Evolutionary conservation across 495 filamentous ascomycete species (phyloP).

Genomic region (Parachaetomium inaequale): DNA sequence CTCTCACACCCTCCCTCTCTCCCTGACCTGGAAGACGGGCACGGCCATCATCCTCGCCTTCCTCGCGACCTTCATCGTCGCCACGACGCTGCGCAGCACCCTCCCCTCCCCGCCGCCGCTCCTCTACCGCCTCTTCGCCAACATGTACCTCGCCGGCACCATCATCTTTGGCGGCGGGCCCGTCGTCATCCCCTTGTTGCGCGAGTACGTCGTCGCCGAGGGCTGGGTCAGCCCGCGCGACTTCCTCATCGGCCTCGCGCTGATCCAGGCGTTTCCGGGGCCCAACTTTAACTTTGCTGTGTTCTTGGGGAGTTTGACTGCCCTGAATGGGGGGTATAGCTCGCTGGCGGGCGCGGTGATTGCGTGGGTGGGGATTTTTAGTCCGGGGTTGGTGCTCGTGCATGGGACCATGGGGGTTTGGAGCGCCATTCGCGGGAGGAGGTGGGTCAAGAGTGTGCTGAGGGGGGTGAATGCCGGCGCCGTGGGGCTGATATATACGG

Average conservation of each 20-base stretch:
- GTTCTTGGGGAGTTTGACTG: constrained; percentile 63
- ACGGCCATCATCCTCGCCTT: constrained; percentile 50
- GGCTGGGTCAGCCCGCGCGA: constrained; percentile 77
- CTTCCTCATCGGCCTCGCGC: constrained; percentile 77
- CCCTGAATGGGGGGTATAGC: constrained; percentile 36
- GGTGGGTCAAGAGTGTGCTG: constrained; percentile 55
- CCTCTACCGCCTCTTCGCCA: constrained; percentile 64
- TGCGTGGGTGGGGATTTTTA: constrained; percentile 68
- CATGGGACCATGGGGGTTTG: constrained; percentile 70
- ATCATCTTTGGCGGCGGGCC: constrained; percentile 87
- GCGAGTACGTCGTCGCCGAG: constrained; percentile 73
- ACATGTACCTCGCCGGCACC: constrained; percentile 83
- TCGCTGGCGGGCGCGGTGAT: constrained; percentile 51
- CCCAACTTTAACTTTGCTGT: constrained; percentile 90
- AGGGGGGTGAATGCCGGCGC: constrained; percentile 73
- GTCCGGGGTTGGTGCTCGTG: constrained; percentile 63
- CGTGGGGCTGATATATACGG: constrained; percentile 76
- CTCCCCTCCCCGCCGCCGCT: constrained; percentile 40
- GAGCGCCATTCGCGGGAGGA: constrained; percentile 52
- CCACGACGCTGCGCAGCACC: constrained; percentile 56
- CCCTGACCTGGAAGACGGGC: constrained; percentile 48
- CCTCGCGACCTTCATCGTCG: constrained; percentile 56
- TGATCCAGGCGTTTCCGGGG: constrained; percentile 80
- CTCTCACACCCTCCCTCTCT: constrained; percentile 37
- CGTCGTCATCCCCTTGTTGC: constrained; percentile 76